Evolutionary conservation across 148 eudicot species (phyloP), one percentile per base, ranked within the genome.

Genomic region (Rhododendron griersonianum): DNA sequence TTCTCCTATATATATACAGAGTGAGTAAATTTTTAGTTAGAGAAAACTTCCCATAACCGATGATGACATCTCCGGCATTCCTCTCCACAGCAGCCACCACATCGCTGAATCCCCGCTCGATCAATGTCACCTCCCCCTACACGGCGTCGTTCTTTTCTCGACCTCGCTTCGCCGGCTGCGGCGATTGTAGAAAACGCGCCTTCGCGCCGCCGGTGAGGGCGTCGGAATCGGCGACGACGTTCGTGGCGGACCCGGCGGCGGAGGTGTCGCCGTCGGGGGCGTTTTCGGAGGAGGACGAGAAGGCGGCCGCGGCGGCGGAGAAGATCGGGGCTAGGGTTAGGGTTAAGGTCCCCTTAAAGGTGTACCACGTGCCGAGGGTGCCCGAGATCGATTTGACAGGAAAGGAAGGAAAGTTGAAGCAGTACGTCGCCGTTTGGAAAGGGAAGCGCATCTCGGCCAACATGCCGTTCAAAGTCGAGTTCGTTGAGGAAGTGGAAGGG

Each of bases 391-490:
- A 93, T 11, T 71, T 95, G 71, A 89, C 85, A 11, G 94, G 96
- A 1, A 90, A 83, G 86, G 91, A 89, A 71, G 98, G 97, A 13
- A 85, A 33, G 11, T 9, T 94, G 76, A 94, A 92, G 88, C 92
- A 93, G 84, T 93, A 89, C 67, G 94, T 95, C 10, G 93, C 87
- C 8, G 83, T 91, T 65, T 91, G 93, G 90, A 95, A 95, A 78
- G 96, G 98, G n/a, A 95, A 94, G 82, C 84, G 84, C 13, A 94
- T 95, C 13, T 93, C 96, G 7, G 94, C 94, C 1, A 95, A 92
- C 78, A 84, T 86, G 37, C 98, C 96, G 13, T 92, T 85, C 50
- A 95, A 94, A 69, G 87, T 95, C 30, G 92, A 93, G 91, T 95
- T 93, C 75, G 19, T 86, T 25, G 81, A 45, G 10, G 89, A 90